Percentiles rank a stretch among this genome's conserved stretches.
Evolutionary conservation across 2,329 filamentous ascomycete species (phyloP).

Genomic region (Fusarium virguliforme): DNA sequence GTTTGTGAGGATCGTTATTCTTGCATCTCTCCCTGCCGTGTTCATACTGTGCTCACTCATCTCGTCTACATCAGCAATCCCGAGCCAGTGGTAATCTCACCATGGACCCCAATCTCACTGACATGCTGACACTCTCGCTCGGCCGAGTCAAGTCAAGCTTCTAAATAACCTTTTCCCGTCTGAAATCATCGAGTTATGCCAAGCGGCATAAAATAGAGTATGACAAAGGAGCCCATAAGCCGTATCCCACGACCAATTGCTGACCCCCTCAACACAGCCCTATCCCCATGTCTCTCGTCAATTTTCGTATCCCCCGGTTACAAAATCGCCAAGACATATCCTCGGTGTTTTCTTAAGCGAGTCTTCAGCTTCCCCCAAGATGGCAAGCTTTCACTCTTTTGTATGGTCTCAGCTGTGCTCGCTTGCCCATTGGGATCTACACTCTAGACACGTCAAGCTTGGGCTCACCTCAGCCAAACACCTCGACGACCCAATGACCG

Average conservation of each 20-base stretch:
- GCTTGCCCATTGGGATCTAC: slow-evolving; percentile 9
- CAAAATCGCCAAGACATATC: background rate
- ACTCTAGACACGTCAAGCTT: slow-evolving; percentile 5
- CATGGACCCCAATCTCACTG: background rate
- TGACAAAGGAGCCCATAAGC: background rate
- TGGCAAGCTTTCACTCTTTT: background rate
- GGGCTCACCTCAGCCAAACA: slow-evolving; percentile 33
- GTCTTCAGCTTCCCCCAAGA: slow-evolving; percentile 4
- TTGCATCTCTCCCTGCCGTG: background rate
- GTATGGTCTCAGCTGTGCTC: background rate
- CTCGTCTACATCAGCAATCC: background rate
- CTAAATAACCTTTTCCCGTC: background rate
- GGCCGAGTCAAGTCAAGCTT: slow-evolving; percentile 1
- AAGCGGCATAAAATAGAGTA: background rate
- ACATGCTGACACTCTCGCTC: background rate
- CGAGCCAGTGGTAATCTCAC: background rate
- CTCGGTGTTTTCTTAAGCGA: background rate
- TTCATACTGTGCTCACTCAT: background rate
- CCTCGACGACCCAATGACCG: slow-evolving; percentile 18
- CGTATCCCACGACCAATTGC: slow-evolving; percentile 3
- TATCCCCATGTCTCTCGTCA: slow-evolving; percentile 1
- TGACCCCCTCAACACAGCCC: background rate
- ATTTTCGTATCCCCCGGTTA: slow-evolving; percentile 1
- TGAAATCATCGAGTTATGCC: background rate
- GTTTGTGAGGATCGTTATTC: background rate